A percentile compares a stretch with the other conserved stretches of the same genome.
Evolutionary conservation across 2,329 filamentous ascomycete genomes (phyloP).

Genomic region (Colletotrichum tropicale): DNA sequence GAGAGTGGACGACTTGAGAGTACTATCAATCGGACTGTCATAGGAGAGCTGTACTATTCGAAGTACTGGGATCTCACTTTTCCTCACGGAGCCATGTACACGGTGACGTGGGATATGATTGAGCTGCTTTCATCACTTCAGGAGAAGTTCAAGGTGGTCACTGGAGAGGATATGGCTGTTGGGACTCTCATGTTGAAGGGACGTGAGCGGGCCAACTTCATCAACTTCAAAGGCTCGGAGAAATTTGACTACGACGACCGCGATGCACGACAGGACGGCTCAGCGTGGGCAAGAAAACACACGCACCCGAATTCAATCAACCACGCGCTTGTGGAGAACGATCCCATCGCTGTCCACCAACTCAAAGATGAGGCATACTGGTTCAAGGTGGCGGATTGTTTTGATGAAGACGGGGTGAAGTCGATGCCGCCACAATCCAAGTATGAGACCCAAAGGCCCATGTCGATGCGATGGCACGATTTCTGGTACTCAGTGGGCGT

Average conservation of each 20-base stretch:
- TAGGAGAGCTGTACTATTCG: constrained; percentile 33
- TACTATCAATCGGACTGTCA: constrained; percentile 27
- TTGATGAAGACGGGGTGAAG: constrained; percentile 30
- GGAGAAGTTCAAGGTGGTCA: constrained; percentile 26
- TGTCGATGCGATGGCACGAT: constrained; percentile 26
- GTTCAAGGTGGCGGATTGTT: constrained; percentile 32
- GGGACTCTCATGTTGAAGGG: constrained; percentile 32
- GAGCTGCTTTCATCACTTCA: constrained; percentile 30
- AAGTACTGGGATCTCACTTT: constrained; percentile 27
- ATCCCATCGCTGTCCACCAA: constrained; percentile 29
- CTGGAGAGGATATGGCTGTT: constrained; percentile 33
- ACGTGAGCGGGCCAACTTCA: constrained; percentile 25
- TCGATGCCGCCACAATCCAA: constrained; percentile 1
- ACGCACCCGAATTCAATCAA: constrained; percentile 26
- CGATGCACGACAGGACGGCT: constrained; percentile 29
- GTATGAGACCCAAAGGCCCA: constrained; percentile 1
- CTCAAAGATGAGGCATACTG: constrained; percentile 29
- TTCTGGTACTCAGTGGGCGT: constrained; percentile 26
- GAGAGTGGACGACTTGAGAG: constrained; percentile 4
- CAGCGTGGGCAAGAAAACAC: constrained; percentile 28
- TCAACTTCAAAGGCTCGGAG: constrained; percentile 31
- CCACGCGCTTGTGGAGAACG: constrained; percentile 27
- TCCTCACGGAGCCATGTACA: constrained; percentile 37
- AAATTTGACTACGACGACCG: constrained; percentile 34
- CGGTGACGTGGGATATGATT: constrained; percentile 36